A percentile compares a stretch with the other conserved stretches of the same genome.
Evolutionary conservation across 2,329 filamentous ascomycete genomes (phyloP).

Genomic region (Colletotrichum tropicicola): DNA sequence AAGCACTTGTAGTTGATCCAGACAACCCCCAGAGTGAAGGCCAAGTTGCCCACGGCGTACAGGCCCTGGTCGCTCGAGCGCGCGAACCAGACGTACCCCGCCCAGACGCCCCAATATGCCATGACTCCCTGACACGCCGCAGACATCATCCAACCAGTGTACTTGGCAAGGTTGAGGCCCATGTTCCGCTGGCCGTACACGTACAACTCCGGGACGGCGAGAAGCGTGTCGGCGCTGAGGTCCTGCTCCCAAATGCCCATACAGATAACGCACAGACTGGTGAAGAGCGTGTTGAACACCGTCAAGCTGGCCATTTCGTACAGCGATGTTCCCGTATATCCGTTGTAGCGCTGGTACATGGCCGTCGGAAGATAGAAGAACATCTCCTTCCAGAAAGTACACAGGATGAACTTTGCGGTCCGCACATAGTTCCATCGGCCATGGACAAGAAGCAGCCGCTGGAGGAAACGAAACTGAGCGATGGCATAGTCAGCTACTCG

Average conservation of each 20-base stretch:
- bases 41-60: slow-evolving; percentile 78
- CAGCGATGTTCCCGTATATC: slow-evolving; percentile 89
- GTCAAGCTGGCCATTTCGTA: slow-evolving; percentile 89
- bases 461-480: slow-evolving; percentile 90
- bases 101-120: slow-evolving; percentile 73
- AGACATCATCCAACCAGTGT: slow-evolving; percentile 80
- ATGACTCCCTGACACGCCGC: slow-evolving; percentile 77
- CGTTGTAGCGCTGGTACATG: slow-evolving; percentile 82
- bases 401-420: slow-evolving; percentile 87
- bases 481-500: slow-evolving; percentile 92
- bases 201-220: slow-evolving; percentile 95
- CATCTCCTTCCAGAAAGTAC: slow-evolving; percentile 90
- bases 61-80: slow-evolving; percentile 71
- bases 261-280: slow-evolving; percentile 87
- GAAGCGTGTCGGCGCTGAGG: slow-evolving; percentile 80
- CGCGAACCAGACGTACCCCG: slow-evolving; percentile 58
- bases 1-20: slow-evolving; percentile 82
- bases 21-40: slow-evolving; percentile 75
- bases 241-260: slow-evolving; percentile 94
- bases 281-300: slow-evolving; percentile 95
- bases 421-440: slow-evolving; percentile 91
- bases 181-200: slow-evolving; percentile 77
- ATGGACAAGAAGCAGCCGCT: slow-evolving; percentile 84
- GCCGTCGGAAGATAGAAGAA: slow-evolving; percentile 88
- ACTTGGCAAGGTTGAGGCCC: slow-evolving; percentile 80